Evolutionary conservation across 2,329 filamentous ascomycete species (phyloP), one percentile per base, ranked within the genome.

Genomic region (Colletotrichum tropicale): DNA sequence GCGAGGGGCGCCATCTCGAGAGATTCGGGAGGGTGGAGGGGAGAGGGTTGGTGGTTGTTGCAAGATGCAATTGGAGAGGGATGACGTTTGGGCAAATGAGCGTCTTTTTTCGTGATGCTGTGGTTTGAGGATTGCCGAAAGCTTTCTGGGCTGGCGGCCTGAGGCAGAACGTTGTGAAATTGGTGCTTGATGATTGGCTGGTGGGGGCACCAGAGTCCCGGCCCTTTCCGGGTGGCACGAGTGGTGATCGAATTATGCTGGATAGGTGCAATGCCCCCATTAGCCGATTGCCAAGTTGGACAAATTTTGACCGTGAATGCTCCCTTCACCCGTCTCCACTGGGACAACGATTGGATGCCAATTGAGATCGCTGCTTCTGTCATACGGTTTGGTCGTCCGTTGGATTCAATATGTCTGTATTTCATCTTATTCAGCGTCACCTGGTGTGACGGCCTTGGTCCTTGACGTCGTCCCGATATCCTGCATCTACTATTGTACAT

Each of bases 1-100:
- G 92, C 87, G 86, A 95, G 91, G 85, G 92, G 88, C 86, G 92
- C 92, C 93, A 94, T 94, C 82, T 84, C 85, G 83, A 79, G 78
- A 77, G 71, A 55, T 65, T 64, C 73, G 69, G 58, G 68, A 74
- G 62, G 72, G 62, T 34, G 75, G 75, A 73, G 66, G 76, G 73
- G 65, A 70, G 70, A 74, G 74, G 75, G 77, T 71, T 48, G 55
- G 32, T 55, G 62, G 28, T 36, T 36, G 61, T 73, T 75, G 73
- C 73, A 64, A 60, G 58, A 26, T 73, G 74, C 76, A 78, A 77
- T 79, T 78, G 76, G 72, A 36, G 55, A 78, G 71, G 72, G 69
- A 77, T 77, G 74, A 77, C 72, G 66, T 74, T 64, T 71, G 72
- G 66, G 72, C 30, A 67, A 68, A 68, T 78, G 78, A 76, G 74